Percentiles rank a stretch among this genome's conserved stretches.
These are phyloP conservation scores for Soucietia sequanensis DNA, from an alignment of 805 yeast genomes.

Conservation along the genomic window DNA sequence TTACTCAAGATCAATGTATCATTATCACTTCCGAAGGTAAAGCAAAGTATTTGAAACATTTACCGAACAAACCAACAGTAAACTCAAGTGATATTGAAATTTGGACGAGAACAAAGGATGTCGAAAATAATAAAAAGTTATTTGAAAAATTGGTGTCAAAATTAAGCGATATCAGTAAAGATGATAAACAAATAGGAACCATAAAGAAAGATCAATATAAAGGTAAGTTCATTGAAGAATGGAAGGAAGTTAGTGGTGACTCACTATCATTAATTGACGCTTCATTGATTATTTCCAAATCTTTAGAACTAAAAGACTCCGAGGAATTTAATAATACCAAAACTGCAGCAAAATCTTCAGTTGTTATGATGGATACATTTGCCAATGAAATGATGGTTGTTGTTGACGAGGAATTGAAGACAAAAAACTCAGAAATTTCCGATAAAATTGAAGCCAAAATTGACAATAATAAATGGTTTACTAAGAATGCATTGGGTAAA, in stretches of 20 bases:
- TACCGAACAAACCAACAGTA: conserved; percentile 43
- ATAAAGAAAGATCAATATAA: conserved; percentile 72
- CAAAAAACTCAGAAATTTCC: conserved; percentile 69
- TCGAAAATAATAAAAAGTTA: conserved; percentile 65
- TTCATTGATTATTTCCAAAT: conserved; percentile 48
- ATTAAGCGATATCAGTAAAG: conserved; percentile 40
- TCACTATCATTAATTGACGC: conserved; percentile 44
- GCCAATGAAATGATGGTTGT: conserved; percentile 84
- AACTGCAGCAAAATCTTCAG: conserved; percentile 74
- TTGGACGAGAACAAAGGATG: conserved; percentile 79
- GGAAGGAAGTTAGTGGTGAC: conserved; percentile 51
- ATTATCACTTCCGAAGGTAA: conserved; percentile 82
- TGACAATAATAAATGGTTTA: conserved; percentile 68
- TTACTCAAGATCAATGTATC: conserved; percentile 57
- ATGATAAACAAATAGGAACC: conserved; percentile 54
- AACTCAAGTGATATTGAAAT: conserved; percentile 47
- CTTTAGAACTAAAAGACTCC: conserved; percentile 75
- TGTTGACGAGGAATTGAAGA: conserved; percentile 81
- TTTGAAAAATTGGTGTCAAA: conserved; percentile 57
- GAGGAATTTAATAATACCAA: conserved; percentile 66
- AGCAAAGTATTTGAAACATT: conserved; percentile 70
- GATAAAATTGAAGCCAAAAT: conserved; percentile 79
- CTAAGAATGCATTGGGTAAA: conserved; percentile 49
- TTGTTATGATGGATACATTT: conserved; percentile 75
- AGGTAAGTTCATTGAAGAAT: conserved; percentile 83